phyloP scores from a whole-genome alignment of 2,329 filamentous ascomycete species.

The Fusarium sp. region DNA sequence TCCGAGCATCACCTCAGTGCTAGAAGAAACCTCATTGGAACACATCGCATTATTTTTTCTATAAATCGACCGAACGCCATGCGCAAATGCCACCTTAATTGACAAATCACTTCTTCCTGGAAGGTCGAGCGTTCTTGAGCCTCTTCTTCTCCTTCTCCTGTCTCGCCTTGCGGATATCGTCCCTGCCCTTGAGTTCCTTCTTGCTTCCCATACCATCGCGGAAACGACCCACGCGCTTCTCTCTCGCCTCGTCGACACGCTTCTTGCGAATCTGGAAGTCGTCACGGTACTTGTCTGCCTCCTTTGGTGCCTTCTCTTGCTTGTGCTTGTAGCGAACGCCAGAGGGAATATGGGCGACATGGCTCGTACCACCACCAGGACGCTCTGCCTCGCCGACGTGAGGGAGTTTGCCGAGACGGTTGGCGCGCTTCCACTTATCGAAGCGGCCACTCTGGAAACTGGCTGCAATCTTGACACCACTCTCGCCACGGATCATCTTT shows the following conservation, averaged over 20 bases:
- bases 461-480: constrained; percentile 94
- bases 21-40: neutral
- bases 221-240: constrained; percentile 83
- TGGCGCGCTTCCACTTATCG: constrained; percentile 89
- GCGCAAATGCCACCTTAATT: constrained; percentile 10
- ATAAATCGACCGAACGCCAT: constrained; percentile 33
- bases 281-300: constrained; percentile 90
- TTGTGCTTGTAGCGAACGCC: constrained; percentile 82
- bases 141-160: constrained; percentile 79
- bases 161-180: constrained; percentile 88
- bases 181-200: constrained; percentile 81
- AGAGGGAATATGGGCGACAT: constrained; percentile 46
- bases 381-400: constrained; percentile 85
- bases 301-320: constrained; percentile 88
- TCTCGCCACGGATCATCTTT: constrained; percentile 86
- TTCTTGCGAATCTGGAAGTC: constrained; percentile 94
- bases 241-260: constrained; percentile 86
- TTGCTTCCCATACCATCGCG: constrained; percentile 79
- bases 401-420: constrained; percentile 83
- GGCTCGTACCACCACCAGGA: constrained; percentile 44
- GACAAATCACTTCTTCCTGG: constrained; percentile 64
- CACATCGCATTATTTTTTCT: constrained; percentile 29
- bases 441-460: constrained; percentile 94
- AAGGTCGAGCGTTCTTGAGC: constrained; percentile 89
- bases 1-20: neutral